Percentiles rank a stretch among this genome's conserved stretches.
Evolutionary conservation across 2,329 filamentous ascomycete species (phyloP).

Genomic region (Colletotrichum caudatum): DNA sequence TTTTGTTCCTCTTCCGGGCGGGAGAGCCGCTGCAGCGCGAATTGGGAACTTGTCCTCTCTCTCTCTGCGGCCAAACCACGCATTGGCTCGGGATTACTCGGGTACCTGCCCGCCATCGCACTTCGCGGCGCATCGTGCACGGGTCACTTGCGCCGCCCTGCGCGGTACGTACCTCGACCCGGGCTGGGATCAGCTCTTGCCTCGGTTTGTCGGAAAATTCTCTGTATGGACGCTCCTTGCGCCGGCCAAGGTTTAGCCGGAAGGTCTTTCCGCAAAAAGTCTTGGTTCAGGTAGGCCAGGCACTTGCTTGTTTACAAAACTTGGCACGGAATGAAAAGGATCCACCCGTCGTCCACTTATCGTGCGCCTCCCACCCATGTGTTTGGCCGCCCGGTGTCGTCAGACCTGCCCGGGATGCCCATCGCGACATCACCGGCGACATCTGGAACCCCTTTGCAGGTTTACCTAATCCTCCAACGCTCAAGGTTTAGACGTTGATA

Average conservation of each 20-base stretch:
- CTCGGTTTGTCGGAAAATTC: constrained; percentile 34
- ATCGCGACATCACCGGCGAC: neutral
- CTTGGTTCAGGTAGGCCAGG: neutral
- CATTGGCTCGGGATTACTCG: constrained; percentile 44
- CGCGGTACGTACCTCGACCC: neutral
- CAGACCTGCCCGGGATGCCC: constrained; percentile 12
- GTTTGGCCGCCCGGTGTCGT: constrained; percentile 18
- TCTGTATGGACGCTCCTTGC: constrained; percentile 3
- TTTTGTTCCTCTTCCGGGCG: neutral
- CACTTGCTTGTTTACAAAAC: too few species aligned
- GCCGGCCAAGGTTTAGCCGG: constrained; percentile 35
- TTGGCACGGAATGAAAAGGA: neutral
- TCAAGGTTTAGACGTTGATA: neutral
- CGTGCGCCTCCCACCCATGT: constrained; percentile 40
- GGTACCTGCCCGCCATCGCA: constrained; percentile 30
- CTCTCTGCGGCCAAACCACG: constrained; percentile 36
- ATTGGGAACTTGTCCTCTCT: constrained; percentile 41
- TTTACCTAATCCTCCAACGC: constrained; percentile 22
- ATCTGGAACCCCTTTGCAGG: constrained; percentile 2
- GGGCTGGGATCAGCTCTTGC: constrained; percentile 9
- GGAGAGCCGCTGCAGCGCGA: neutral
- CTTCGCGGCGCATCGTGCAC: constrained; percentile 16
- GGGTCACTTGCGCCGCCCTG: neutral
- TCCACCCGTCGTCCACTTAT: constrained; percentile 32
- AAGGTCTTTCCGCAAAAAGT: constrained; percentile 17